These are phyloP conservation scores for Epichloe typhina DNA, from an alignment of 2,329 filamentous ascomycete species.

Conservation along the genomic window DNA sequence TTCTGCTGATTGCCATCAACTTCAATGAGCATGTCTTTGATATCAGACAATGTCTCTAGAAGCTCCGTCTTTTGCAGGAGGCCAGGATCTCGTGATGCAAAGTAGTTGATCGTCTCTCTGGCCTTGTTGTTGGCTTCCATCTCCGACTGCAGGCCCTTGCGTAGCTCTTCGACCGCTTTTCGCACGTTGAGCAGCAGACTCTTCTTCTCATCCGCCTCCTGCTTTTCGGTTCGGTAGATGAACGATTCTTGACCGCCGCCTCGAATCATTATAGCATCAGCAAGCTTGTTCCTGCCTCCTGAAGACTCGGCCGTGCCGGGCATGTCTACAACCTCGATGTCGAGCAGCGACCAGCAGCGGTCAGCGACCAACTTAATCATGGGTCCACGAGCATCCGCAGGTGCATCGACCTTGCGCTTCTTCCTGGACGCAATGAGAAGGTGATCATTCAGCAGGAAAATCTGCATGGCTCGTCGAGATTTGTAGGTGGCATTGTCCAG, in stretches of 20 bases:
- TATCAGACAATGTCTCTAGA: constrained; percentile 62
- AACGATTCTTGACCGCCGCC: constrained; percentile 79
- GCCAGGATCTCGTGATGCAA: constrained; percentile 64
- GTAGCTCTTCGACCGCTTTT: constrained; percentile 83
- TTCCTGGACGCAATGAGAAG: constrained; percentile 82
- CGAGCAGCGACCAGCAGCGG: constrained; percentile 83
- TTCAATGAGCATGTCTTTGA: constrained; percentile 84
- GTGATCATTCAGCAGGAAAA: constrained; percentile 91
- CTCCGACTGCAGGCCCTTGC: constrained; percentile 73
- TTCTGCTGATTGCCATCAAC: constrained; percentile 95
- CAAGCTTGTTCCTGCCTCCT: constrained; percentile 45
- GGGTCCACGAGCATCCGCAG: constrained; percentile 35
- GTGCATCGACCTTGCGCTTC: constrained; percentile 72
- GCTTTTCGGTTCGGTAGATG: constrained; percentile 82
- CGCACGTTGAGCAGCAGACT: constrained; percentile 77
- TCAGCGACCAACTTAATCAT: constrained; percentile 77
- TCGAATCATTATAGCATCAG: constrained; percentile 82
- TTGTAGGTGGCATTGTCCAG: constrained; percentile 97
- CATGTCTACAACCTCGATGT: constrained; percentile 87
- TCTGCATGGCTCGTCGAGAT: constrained; percentile 73
- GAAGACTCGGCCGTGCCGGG: constrained; percentile 50
- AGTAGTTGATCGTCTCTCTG: constrained; percentile 75
- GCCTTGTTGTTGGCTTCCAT: constrained; percentile 77
- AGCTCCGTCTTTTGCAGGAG: constrained; percentile 68
- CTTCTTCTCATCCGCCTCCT: constrained; percentile 65